Base-by-base conservation (phyloP, 2,329 filamentous ascomycete species). In the Hymenoscyphus albidus region DNA sequence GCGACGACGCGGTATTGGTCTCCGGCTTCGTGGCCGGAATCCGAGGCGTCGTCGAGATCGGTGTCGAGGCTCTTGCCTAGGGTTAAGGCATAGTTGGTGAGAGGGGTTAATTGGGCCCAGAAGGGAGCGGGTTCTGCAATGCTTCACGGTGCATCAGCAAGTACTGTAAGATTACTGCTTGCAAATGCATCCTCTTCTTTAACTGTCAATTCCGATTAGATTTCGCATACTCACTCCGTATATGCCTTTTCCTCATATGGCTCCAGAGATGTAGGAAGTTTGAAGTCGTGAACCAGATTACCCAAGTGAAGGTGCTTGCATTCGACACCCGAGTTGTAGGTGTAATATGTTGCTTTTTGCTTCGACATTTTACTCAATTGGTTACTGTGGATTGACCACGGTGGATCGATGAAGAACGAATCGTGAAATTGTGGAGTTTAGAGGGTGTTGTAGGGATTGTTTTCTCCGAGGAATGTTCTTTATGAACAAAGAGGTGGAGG, bases 81-180 rank as follows among this genome's bases (percentile, higher is more conserved):
- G 13, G 70, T 71, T 58, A 71, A 61, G 56, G 70, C 68, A 51
- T 64, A 71, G 62, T 71, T 69, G 39, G 65, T 61, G 7, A 71
- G 61, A 14, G 62, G 44, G 14, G 58, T 64, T 3, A 59, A 51
- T 5, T 55, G 27, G 5, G 68, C 70, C 70, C 70, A 71, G 16
- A 35, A 60, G 38, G 70, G 70, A 55, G 68, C 58, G 18, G 62
- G 42, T 59, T 69, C 67, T 13, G 64, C 39, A 6, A 67, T 63
- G 58, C 64, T 71, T 42, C 35, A 31, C 10, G n/a, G 27, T 42
- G 16, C 39, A 42, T 60, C 27, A 60, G 42, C 16, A 27, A 32
- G 22, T 39, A 51, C 55, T 27, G 27, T 27, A 27, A 27, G 27
- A 27, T 27, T 27, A 27, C 27, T 38, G 32, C 55, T 38, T 32